Evolutionary conservation across 2,329 filamentous ascomycete genomes (phyloP), one percentile per base, ranked within the genome.

Genomic region (Xylariales sp.): DNA sequence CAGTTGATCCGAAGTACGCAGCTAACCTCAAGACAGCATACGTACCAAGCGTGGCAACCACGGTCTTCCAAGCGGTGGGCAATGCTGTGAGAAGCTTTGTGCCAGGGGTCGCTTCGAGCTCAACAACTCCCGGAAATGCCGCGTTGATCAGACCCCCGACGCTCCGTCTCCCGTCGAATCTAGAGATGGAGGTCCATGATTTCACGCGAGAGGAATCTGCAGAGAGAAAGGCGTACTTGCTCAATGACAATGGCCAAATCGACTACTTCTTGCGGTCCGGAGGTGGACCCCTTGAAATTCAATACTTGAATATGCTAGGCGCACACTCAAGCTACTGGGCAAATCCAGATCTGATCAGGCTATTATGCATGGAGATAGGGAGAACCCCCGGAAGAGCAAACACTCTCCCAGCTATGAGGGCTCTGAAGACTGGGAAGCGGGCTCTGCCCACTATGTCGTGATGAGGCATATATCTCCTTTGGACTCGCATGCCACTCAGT

Each of bases 211-310:
- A 97, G 61, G 90, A 96, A 55, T 78, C 95, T 40, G 91, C 90
- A 0, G 93, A 97, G 67, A 88, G 84, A 59, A 84, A 91, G 52
- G 89, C 90, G 49, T 84, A 82, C 46, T 62, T 95, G 6, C 76
- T 98, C 4, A 98, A 98, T 52, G 93, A 98, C 54, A 97, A 97
- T 51, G 91, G 90, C 0, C 93, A 98, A 64, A 83, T 98, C 29
- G 93, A 98, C 60, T 98, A 81, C 63, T 94, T 84, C 54, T 68
- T 98, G 36, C 81, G 81, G 36, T 89, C 88, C 6, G 86, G 88
- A 0, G 85, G 87, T 2, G 93, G 93, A 0, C 84, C 90, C 4
- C 69, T 98, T 25, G 93, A 95, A 63, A 89, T 96, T 18, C 90
- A 97, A 64, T 98, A 98, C 59, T 65, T 97, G 25, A 96, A 95